Evolutionary conservation across 75 land plant genomes (phyloP).

Genomic region (Cryptomeria japonica): DNA sequence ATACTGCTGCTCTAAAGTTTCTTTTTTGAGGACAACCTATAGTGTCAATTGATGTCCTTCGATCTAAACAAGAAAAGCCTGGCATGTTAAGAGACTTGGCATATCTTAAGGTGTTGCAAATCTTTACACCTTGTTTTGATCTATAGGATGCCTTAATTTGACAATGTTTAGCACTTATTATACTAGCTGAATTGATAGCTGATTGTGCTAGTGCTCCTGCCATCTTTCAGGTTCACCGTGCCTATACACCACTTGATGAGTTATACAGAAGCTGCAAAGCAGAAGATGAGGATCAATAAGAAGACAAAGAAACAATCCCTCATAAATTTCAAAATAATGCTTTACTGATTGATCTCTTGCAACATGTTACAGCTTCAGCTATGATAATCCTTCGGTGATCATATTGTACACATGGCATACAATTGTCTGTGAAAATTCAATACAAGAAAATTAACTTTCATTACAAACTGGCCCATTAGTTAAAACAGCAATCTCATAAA

Average conservation of each 20-base stretch:
- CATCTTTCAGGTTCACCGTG: constrained; percentile 8
- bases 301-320: not conserved
- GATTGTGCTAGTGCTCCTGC: constrained; percentile 20
- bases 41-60: constrained; percentile 2
- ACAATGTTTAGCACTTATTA: not conserved
- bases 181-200: constrained; percentile 11
- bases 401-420: not conserved
- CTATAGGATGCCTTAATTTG: constrained; percentile 8
- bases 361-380: not conserved
- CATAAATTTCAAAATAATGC: not conserved
- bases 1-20: constrained; percentile 10
- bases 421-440: not conserved
- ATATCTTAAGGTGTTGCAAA: not conserved
- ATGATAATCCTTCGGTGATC: not conserved
- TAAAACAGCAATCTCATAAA: not conserved
- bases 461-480: not conserved
- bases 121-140: constrained; percentile 4
- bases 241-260: not conserved
- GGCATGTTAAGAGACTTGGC: not conserved
- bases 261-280: not conserved
- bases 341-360: not conserved
- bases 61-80: constrained; percentile 11
- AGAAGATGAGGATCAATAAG: not conserved
- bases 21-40: not conserved
- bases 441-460: not conserved